A percentile compares a stretch with the other conserved stretches of the same genome.
Evolutionary conservation across 78 protist species (phyloP).

Genomic region (Fonticula alba): DNA sequence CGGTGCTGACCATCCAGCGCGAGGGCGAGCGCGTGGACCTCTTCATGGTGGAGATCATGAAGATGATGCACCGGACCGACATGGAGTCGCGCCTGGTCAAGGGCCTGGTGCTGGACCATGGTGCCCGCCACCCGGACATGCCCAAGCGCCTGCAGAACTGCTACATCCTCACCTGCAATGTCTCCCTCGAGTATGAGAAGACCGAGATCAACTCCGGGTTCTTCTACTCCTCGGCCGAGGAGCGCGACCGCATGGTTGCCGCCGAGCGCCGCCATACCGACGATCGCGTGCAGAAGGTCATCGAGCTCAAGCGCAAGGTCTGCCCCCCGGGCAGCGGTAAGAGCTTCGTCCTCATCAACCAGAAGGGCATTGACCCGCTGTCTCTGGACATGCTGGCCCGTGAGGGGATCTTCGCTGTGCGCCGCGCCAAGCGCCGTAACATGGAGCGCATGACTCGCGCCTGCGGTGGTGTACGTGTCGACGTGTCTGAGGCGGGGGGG

Average conservation of each 20-base stretch:
- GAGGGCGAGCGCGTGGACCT: constrained; percentile 66
- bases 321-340: constrained; percentile 30
- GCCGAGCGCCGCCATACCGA: constrained; percentile 89
- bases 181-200: constrained; percentile 93
- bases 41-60: constrained; percentile 94
- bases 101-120: constrained; percentile 99
- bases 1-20: constrained; percentile 56
- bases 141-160: constrained; percentile 56
- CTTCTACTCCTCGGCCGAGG: constrained; percentile 61
- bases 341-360: constrained; percentile 87
- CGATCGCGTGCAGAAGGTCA: constrained; percentile 58
- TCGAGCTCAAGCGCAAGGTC: constrained; percentile 80
- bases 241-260: constrained; percentile 69
- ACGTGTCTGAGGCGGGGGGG: too few relatives aligned
- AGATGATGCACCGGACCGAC: constrained; percentile 75
- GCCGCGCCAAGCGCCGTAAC: constrained; percentile 96
- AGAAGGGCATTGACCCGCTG: constrained; percentile 98
- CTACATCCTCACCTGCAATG: constrained; percentile 78
- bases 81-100: constrained; percentile 29
- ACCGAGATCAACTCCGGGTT: constrained; percentile 83
- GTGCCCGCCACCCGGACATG: constrained; percentile 97
- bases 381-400: constrained; percentile 87
- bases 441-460: constrained; percentile 89
- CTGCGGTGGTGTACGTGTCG: constrained; percentile 75
- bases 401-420: constrained; percentile 83